Evolutionary conservation across 306 rosid species (phyloP).

Genomic region (Neltuma alba): DNA sequence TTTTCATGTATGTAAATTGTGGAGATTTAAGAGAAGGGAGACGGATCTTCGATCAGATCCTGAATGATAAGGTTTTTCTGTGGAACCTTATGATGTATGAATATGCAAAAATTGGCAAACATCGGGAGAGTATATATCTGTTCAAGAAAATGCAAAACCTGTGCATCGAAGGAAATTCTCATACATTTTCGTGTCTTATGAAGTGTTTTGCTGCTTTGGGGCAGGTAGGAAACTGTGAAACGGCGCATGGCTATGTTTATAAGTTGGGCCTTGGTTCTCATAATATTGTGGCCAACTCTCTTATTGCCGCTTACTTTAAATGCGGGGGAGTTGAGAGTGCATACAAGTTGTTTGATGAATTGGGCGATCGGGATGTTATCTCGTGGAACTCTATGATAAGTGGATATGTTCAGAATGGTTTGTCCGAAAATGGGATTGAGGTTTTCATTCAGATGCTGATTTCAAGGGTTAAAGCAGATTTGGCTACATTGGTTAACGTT

Average conservation of each 20-base stretch:
- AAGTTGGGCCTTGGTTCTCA: slow-evolving; percentile 57
- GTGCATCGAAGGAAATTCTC: slow-evolving; percentile 56
- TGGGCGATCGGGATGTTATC: slow-evolving; percentile 67
- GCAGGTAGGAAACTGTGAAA: slow-evolving; percentile 48
- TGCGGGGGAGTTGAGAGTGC: slow-evolving; percentile 63
- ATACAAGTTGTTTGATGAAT: slow-evolving; percentile 66
- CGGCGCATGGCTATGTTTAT: slow-evolving; percentile 59
- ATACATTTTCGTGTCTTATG: slow-evolving; percentile 62
- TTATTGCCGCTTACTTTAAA: slow-evolving; percentile 59
- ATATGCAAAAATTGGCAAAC: slow-evolving; percentile 59
- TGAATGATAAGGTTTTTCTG: slow-evolving; percentile 58
- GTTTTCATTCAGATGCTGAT: slow-evolving; percentile 55
- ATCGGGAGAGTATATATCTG: slow-evolving; percentile 53
- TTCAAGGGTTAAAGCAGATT: slow-evolving; percentile 51
- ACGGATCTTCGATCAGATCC: slow-evolving; percentile 52
- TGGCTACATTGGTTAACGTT: slow-evolving; percentile 64
- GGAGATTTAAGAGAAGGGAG: slow-evolving; percentile 65
- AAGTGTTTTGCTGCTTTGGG: slow-evolving; percentile 68
- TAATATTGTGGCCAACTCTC: slow-evolving; percentile 55
- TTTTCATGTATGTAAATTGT: slow-evolving; percentile 70
- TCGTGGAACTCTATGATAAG: slow-evolving; percentile 88
- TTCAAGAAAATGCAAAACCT: slow-evolving; percentile 60
- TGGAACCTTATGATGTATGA: slow-evolving; percentile 77
- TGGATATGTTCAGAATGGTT: slow-evolving; percentile 60
- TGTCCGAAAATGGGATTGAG: slow-evolving; percentile 47